phyloP scores from a whole-genome alignment of 1,284 basidiomycete genomes.

The Austroboletus niveus region DNA sequence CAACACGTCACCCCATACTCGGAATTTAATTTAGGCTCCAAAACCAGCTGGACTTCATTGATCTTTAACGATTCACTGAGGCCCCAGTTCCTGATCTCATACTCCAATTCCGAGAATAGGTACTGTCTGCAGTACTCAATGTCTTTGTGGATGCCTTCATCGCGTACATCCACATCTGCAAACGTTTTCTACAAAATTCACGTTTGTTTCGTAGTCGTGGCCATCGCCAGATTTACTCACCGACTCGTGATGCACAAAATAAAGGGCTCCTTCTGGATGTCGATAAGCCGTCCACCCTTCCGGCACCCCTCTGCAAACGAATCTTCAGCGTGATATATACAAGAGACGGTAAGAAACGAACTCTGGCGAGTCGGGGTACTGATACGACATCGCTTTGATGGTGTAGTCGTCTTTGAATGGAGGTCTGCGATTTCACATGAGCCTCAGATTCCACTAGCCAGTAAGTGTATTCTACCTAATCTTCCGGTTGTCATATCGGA shows the following conservation, averaged over 20 bases:
- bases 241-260: slow-evolving; percentile 25
- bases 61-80: slow-evolving; percentile 6
- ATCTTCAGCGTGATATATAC: neutral
- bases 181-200: slow-evolving; percentile 27
- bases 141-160: slow-evolving; percentile 15
- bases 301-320: slow-evolving; percentile 13
- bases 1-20: slow-evolving; percentile 17
- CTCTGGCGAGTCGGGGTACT: slow-evolving; percentile 16
- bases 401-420: neutral
- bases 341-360: slow-evolving; percentile 8
- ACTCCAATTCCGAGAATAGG: slow-evolving; percentile 13
- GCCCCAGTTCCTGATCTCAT: slow-evolving; percentile 2
- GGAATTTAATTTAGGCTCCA: slow-evolving; percentile 23
- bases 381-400: slow-evolving; percentile 17
- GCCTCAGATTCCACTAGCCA: neutral
- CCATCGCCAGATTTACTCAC: slow-evolving; percentile 17
- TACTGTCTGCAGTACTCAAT: slow-evolving; percentile 23
- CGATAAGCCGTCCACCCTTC: slow-evolving; percentile 23
- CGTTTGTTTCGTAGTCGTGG: neutral
- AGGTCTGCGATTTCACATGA: slow-evolving; percentile 13
- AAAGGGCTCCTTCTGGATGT: slow-evolving; percentile 32
- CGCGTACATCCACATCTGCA: slow-evolving; percentile 27
- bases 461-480: slow-evolving; percentile 12
- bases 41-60: slow-evolving; percentile 28
- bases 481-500: slow-evolving; percentile 14